Conservation (phyloP, 2,329 filamentous ascomycete genomes). For the Neonectria hederae region DNA sequence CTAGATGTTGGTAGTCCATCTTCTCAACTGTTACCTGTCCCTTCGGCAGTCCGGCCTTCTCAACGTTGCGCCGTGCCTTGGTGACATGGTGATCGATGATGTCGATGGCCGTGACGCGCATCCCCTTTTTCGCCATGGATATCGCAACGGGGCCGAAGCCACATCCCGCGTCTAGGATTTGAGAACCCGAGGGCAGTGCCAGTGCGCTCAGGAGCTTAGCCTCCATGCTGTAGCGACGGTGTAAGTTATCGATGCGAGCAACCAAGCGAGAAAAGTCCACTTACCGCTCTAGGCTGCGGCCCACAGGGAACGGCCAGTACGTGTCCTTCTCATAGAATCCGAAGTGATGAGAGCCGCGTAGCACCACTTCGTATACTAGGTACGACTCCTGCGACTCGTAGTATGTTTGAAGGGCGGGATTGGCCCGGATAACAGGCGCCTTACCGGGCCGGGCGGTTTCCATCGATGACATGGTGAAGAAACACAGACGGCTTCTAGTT, state of each 20-base stretch:
- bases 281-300: conserved; percentile 43
- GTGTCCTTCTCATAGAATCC: conserved; percentile 58
- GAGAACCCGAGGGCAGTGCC: conserved; percentile 49
- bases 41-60: conserved; percentile 44
- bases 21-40: conserved; percentile 50
- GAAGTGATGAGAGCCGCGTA: conserved; percentile 61
- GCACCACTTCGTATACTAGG: conserved; percentile 53
- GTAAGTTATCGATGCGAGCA: not conserved
- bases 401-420: conserved; percentile 54
- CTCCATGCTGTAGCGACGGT: conserved; percentile 55
- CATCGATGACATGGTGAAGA: not conserved
- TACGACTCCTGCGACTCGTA: conserved; percentile 57
- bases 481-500: not conserved
- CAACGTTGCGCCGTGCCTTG: conserved; percentile 54
- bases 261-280: not conserved
- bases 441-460: not conserved
- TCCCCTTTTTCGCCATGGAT: conserved; percentile 54
- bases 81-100: conserved; percentile 57
- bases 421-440: conserved; percentile 48
- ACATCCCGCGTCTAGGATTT: conserved; percentile 62
- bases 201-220: conserved; percentile 54
- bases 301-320: conserved; percentile 59
- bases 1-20: conserved; percentile 63
- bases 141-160: conserved; percentile 61
- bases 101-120: conserved; percentile 59